phyloP scores from a whole-genome alignment of 345 rosid genomes.

The Moringa oleifera region DNA sequence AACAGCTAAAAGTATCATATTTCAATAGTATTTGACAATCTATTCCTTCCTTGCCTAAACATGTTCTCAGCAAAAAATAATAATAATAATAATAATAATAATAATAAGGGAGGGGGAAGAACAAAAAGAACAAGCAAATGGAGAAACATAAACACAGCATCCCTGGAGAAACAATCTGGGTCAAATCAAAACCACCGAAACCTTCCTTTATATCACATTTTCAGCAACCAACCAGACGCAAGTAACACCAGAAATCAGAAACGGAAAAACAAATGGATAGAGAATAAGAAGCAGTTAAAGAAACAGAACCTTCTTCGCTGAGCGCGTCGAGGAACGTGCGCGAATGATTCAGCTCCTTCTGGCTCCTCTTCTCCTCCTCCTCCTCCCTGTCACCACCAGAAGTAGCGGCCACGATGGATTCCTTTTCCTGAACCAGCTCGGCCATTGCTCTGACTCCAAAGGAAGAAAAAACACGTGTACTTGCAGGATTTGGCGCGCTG shows the following conservation, averaged over 20 bases:
- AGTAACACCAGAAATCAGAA: conserved; percentile 4
- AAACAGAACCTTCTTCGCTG: conserved; percentile 58
- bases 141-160: too few relatives aligned
- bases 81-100: too few relatives aligned
- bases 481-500: conserved; percentile 21
- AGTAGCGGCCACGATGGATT: conserved; percentile 29
- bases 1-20: too few relatives aligned
- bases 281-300: not conserved
- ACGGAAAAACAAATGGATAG: not conserved
- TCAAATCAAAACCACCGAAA: not conserved
- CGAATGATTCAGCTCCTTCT: conserved; percentile 32
- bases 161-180: too few relatives aligned
- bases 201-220: not conserved
- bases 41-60: not conserved
- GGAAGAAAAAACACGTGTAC: conserved; percentile 26
- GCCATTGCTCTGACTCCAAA: conserved; percentile 49
- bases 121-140: too few relatives aligned
- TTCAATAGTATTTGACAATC: not conserved
- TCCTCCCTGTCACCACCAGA: conserved; percentile 19
- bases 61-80: not conserved
- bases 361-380: conserved; percentile 15
- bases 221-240: not conserved
- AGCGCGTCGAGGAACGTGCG: conserved; percentile 70
- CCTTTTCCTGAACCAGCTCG: conserved; percentile 58
- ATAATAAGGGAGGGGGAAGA: too few relatives aligned